Base-by-base conservation (phyloP, 495 filamentous ascomycete genomes). In the Penicillium riverlandense region DNA sequence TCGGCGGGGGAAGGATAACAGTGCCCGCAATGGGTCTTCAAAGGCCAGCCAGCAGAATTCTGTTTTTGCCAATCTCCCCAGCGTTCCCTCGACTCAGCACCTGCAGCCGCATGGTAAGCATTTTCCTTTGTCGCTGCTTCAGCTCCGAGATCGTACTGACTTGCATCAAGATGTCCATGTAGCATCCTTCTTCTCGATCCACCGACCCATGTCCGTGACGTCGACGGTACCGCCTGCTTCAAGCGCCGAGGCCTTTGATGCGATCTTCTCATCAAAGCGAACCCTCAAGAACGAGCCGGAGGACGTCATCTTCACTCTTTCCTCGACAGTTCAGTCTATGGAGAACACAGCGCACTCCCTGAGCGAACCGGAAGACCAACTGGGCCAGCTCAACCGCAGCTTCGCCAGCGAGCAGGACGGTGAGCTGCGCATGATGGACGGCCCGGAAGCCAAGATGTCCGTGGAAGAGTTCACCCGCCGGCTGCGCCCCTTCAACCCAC, bases 171-270 rank as follows among this genome's bases (percentile, higher is more conserved):
- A 94, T 58, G 72, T 96, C 36, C 83, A 83, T 49, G 71, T 95
- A 29, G 89, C 91, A 7, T 84, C 84, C 39, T 97, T 98, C 74
- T 98, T 96, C 69, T 92, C 92, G 45, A 85, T 91, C 48, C 89
- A 98, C 71, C 80, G 92, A 41, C 92, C 92, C 5, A 90, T 98
- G 52, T 94, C 88, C 43, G 77, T 96, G 54, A 90, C 86, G 27
- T 77, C 81, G 49, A 78, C 82, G 40, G 77, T 94, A 38, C 91
- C 91, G 35, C 79, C 82, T 33, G 67, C 78, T 10, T 75, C 87
- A 34, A 83, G 79, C 35, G 65, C 79, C 39, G 82, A 84, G 61
- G 75, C 81, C 32, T 96, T 96, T 58, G 81, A 86, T 44, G 71
- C 82, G 32, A 88, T 96, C 53, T 95, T 97, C 61, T 71, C 79